Conservation (phyloP, 2,329 filamentous ascomycete species). For the Cadophora luteo-olivacea region DNA sequence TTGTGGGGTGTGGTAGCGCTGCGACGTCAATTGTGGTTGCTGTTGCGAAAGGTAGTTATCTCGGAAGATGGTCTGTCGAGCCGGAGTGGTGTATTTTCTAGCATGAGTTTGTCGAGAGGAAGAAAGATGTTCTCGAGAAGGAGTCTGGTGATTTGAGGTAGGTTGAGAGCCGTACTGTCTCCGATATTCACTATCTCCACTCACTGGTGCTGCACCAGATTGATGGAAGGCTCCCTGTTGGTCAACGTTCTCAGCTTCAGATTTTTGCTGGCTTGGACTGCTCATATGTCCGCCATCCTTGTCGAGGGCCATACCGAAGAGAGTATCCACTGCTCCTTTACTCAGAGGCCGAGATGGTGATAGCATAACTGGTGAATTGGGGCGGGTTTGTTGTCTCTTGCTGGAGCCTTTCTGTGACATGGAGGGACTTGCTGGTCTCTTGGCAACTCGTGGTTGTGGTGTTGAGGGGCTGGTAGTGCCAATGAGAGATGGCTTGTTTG, state of each 20-base stretch:
- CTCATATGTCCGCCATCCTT: neutral
- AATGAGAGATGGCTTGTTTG: neutral
- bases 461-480: neutral
- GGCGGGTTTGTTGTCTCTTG: slow-evolving; percentile 18
- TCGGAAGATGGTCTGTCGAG: neutral
- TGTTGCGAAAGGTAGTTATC: neutral
- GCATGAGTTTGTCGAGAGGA: neutral
- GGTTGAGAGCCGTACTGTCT: neutral
- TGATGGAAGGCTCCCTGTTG: neutral
- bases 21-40: neutral
- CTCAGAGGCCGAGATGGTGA: neutral
- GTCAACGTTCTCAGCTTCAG: neutral
- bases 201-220: neutral
- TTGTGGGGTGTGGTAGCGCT: neutral
- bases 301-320: neutral
- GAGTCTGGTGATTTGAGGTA: neutral
- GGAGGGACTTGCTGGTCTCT: slow-evolving; percentile 52
- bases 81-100: neutral
- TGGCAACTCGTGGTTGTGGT: neutral
- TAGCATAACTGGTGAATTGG: slow-evolving; percentile 38
- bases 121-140: neutral
- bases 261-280: neutral
- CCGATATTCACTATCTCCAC: neutral
- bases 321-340: neutral
- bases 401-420: slow-evolving; percentile 43